A percentile compares a stretch with the other conserved stretches of the same genome.
These are phyloP conservation scores for Phialophora expanda DNA, from an alignment of 2,329 filamentous ascomycete species.

Conservation along the genomic window DNA sequence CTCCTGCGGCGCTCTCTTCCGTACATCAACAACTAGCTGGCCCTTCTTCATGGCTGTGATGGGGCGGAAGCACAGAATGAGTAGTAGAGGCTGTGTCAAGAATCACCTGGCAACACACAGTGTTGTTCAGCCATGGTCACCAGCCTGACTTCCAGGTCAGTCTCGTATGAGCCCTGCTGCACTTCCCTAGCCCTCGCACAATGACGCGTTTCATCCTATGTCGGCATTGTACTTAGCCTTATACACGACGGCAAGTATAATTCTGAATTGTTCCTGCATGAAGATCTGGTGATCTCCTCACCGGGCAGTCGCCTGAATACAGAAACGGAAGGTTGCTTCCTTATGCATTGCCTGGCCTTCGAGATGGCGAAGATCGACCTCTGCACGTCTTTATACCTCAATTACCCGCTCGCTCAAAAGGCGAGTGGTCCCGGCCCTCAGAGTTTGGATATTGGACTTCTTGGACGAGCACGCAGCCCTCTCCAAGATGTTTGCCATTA, in stretches of 20 bases:
- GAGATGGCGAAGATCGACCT: slow-evolving; percentile 18
- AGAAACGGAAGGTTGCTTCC: slow-evolving; percentile 7
- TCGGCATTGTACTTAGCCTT: neutral
- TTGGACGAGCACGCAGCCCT: neutral
- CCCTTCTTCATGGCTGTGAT: neutral
- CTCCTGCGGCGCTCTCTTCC: slow-evolving; percentile 2
- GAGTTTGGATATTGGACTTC: neutral
- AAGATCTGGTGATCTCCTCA: neutral
- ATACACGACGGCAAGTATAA: neutral
- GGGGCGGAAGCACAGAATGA: neutral
- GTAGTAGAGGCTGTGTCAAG: neutral
- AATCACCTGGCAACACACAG: neutral
- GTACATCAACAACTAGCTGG: neutral
- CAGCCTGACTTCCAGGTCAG: neutral
- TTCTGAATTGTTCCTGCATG: neutral
- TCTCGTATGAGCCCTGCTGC: neutral
- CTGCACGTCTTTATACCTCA: neutral
- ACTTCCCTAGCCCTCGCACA: neutral
- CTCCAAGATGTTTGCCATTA: neutral
- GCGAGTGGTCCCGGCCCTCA: neutral
- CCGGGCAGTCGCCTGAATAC: slow-evolving; percentile 13
- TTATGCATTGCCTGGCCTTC: neutral
- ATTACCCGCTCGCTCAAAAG: slow-evolving; percentile 3
- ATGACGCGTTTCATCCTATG: neutral
- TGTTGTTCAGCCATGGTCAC: neutral